Evolutionary conservation across 225 moss, liverwort and hornwort species (phyloP).

Genomic region (Climacium dendroides): DNA sequence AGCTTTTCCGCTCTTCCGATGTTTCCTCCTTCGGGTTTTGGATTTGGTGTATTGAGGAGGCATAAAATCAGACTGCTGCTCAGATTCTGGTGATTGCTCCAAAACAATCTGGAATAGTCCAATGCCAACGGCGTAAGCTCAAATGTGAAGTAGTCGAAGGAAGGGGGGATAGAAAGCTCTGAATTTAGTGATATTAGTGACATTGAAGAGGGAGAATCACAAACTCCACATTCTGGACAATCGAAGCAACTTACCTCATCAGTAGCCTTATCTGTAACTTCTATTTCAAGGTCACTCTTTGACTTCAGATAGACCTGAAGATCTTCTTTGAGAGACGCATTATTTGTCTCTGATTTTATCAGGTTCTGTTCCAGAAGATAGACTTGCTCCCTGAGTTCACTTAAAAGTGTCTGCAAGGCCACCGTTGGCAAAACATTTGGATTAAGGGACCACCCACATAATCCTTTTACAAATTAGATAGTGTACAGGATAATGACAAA

Average conservation of each 20-base stretch:
- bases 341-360: not conserved
- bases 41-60: not conserved
- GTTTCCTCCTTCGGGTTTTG: conserved; percentile 13
- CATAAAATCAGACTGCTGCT: not conserved
- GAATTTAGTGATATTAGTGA: not conserved
- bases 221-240: not conserved
- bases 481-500: not conserved
- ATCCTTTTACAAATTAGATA: not conserved
- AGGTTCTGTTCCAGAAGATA: not conserved
- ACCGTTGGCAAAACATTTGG: not conserved
- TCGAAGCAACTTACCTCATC: conserved; percentile 2
- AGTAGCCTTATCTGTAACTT: not conserved
- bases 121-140: not conserved
- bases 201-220: not conserved
- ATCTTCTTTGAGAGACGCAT: not conserved
- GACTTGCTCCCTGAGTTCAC: conserved; percentile 5
- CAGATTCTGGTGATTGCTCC: not conserved
- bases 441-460: not conserved
- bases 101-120: not conserved
- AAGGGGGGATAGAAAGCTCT: not conserved
- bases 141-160: not conserved
- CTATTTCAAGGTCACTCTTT: not conserved
- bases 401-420: not conserved
- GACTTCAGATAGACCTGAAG: not conserved
- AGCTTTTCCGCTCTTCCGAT: conserved; percentile 5